Base-by-base conservation (phyloP, 257 asterid genomes). In the Lantana camara region DNA sequence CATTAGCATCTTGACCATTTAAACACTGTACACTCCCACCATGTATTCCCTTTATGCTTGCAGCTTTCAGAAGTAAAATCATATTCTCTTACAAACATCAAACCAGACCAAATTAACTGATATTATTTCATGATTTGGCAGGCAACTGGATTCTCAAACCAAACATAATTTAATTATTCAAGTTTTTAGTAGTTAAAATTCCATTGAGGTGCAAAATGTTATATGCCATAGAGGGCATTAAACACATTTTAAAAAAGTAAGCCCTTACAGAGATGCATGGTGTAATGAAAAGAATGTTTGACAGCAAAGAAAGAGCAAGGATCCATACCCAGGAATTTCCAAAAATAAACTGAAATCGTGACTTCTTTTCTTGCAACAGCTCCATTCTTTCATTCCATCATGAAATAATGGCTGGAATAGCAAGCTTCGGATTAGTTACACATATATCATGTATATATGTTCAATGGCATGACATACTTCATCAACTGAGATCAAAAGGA, bases 351-450 rank as follows among this genome's bases (percentile, higher is more conserved):
- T 87, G 82, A 93, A 93, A 75, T 93, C 99, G 19, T 93, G 96
- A 70, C 99, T 93, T 74, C 80, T 80, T 79, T 85, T 67, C 94
- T 90, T 93, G 94, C 99, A 93, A 73, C 99, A 93, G 80, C 96
- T 87, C 99, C 99, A 93, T 72, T 90, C 96, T 78, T 93, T 93
- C 84, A 71, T 93, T 65, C 99, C 99, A 69, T 93, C 95, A 32
- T 90, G 99, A 73, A 93, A 93, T 64, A 75, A 13, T 56, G 99
- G 99, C 99, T 93, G 92, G 54, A 63, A 15, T 34, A 23, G 58
- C 11, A 49, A 51, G 53, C 16, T 1, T 42, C 35, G 21, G 69
- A 63, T 71, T 57, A 70, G 60, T 63, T 44, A 27, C 5, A 27
- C 32, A 27, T 27, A 27, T 27, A 27, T 27, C 5, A 7, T 35